Conservation (phyloP, 805 yeast genomes). For the Wickerhamiella shivajii region DNA sequence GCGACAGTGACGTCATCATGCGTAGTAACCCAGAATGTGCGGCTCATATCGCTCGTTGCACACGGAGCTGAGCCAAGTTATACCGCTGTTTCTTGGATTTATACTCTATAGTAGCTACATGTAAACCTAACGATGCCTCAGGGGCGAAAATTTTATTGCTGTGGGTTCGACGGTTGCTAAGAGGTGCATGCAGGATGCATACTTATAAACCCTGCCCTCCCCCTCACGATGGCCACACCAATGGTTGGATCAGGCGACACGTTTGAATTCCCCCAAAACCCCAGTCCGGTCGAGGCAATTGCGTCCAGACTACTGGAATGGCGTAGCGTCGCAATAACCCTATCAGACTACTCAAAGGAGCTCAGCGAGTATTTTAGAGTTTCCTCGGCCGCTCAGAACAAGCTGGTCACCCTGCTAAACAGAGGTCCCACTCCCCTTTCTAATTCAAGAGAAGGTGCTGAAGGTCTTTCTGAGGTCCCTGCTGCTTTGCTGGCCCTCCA, state of each 20-base stretch:
- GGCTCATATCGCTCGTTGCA: too few relatives aligned
- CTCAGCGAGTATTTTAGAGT: constrained; percentile 42
- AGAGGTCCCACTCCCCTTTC: background rate
- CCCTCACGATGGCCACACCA: too few relatives aligned
- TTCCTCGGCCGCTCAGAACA: constrained; percentile 26
- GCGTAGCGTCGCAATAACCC: constrained; percentile 62
- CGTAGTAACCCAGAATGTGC: too few relatives aligned
- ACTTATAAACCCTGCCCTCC: too few relatives aligned
- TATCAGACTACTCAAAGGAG: constrained; percentile 64
- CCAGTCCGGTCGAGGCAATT: constrained; percentile 72
- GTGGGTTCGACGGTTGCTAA: too few relatives aligned
- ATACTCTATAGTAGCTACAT: too few relatives aligned
- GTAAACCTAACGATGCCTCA: too few relatives aligned
- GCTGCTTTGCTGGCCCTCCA: constrained; percentile 34
- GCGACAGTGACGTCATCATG: too few relatives aligned
- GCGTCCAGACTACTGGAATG: constrained; percentile 75
- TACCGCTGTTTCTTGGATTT: too few relatives aligned
- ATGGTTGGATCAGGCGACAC: constrained; percentile 8
- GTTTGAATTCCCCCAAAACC: constrained; percentile 35
- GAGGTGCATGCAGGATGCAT: too few relatives aligned
- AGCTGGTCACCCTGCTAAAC: background rate
- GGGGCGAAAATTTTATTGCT: too few relatives aligned
- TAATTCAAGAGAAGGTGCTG: background rate
- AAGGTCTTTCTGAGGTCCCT: constrained; percentile 14
- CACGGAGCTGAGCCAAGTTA: too few relatives aligned